Evolutionary conservation across 2,329 filamentous ascomycete species (phyloP), one percentile per base, ranked within the genome.

Genomic region (Apiospora kogelbergensis): DNA sequence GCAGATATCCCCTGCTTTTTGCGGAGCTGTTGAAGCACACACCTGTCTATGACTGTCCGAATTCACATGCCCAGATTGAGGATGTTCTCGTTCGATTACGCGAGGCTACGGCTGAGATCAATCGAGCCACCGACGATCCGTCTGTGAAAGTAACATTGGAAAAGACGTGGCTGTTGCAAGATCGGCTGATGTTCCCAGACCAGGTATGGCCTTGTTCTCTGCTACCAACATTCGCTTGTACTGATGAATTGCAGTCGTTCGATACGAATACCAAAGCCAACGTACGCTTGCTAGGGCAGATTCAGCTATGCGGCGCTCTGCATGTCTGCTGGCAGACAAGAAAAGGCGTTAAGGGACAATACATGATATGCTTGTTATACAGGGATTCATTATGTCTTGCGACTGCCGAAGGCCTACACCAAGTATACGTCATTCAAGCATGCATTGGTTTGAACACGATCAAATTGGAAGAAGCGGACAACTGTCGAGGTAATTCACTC

Each of bases 1-100:
- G 94, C 83, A 94, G 92, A 81, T 98, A 98, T 76, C 94, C 94
- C 13, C 84, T 99, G 4, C 84, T 98, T 2, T 95, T 98, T 75
- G 86, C 90, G 6, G 94, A 98, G 75, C 84, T 99, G 10, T 85
- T 95, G 70, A 95, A 92, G 75, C 87, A 91, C 73, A 98, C 95
- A 0, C 93, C 94, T 1, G 92, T 93, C 1, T 90, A 88, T 68
- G 95, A 98, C 76, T 97, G 94, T 75, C 94, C 94, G 0, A 89
- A 89, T 70, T 91, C 94, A 0, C 92, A 97, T 79, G 89, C 91
- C 77, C 91, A 93, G 67, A 88, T 98, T 22, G 90, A 94, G 70
- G 91, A 90, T 72, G 87, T 92, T 0, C 83, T 97, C 41, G 87
- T 90, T 67, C 86, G 89, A 65, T 83, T 98, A 46, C 90, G 93